Evolutionary conservation across 208 protist species (phyloP).

Genomic region (Acanthamoeba royreba): DNA sequence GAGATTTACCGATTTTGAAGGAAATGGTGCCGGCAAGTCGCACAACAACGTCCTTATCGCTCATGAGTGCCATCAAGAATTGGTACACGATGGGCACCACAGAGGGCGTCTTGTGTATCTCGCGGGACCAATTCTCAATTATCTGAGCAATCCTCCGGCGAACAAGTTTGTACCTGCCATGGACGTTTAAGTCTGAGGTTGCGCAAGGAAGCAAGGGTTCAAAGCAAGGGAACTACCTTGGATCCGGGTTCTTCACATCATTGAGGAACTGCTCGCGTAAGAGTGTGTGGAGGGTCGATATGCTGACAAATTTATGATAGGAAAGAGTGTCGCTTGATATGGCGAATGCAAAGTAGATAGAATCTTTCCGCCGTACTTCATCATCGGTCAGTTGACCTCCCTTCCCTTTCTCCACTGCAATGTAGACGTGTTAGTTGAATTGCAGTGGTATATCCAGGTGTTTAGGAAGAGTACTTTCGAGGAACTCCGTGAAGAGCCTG

Average conservation of each 20-base stretch:
- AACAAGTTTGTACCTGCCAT: neutral
- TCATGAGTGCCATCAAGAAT: neutral
- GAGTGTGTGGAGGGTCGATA: neutral
- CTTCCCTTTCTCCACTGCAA: neutral
- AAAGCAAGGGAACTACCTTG: neutral
- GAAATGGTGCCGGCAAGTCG: neutral
- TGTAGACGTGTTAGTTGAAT: too few relatives aligned
- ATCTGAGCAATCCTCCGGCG: neutral
- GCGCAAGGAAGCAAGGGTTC: neutral
- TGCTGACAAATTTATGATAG: neutral
- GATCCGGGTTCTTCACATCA: constrained; percentile 24
- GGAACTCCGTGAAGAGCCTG: neutral
- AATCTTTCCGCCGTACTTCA: constrained; percentile 15
- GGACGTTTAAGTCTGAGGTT: neutral
- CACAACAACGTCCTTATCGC: neutral
- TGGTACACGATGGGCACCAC: neutral
- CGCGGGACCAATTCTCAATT: neutral
- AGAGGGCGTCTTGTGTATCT: neutral
- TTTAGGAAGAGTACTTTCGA: neutral
- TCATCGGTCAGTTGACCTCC: neutral
- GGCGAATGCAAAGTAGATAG: constrained; percentile 12
- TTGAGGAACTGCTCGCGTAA: neutral
- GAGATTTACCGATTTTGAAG: neutral
- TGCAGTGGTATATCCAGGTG: too few relatives aligned
- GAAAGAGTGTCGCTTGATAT: neutral